These are phyloP conservation scores for Powellomyces hirtus DNA, from an alignment of 192 early-diverging fungal genomes.

Conservation along the genomic window DNA sequence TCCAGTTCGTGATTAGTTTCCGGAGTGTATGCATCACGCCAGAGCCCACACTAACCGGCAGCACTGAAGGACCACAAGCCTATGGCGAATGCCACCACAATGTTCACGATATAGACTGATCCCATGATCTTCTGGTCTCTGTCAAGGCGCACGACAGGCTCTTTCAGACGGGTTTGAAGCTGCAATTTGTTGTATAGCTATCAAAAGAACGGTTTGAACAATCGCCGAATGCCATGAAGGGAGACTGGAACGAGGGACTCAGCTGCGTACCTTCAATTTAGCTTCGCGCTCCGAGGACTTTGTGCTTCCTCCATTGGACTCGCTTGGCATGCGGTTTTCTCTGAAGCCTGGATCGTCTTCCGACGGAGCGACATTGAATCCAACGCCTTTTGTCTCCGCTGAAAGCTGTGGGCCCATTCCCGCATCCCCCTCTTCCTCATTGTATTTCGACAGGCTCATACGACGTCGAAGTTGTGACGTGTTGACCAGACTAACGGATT, in stretches of 20 bases:
- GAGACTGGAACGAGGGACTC: no score
- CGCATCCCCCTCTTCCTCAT: neutral
- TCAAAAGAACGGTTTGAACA: neutral
- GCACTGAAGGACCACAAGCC: constrained; percentile 9
- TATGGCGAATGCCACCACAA: constrained; percentile 11
- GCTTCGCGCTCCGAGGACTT: constrained; percentile 6
- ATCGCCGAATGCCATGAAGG: neutral
- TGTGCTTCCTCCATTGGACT: neutral
- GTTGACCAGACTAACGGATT: neutral
- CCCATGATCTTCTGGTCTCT: constrained; percentile 6
- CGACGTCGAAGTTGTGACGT: constrained; percentile 2
- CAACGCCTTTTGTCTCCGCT: constrained; percentile 5
- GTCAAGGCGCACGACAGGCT: constrained; percentile 13
- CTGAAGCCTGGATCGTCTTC: neutral
- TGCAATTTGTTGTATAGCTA: constrained; percentile 16
- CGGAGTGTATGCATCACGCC: neutral
- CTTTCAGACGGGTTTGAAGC: constrained; percentile 20
- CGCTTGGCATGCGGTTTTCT: neutral
- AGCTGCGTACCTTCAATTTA: neutral
- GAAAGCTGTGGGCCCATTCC: neutral
- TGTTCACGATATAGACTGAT: constrained; percentile 4
- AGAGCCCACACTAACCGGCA: neutral
- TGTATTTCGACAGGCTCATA: neutral
- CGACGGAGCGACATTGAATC: neutral
- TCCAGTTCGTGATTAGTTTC: neutral